A percentile compares a stretch with the other conserved stretches of the same genome.
phyloP scores from a whole-genome alignment of 257 asterid genomes.

The Plantago ovata region DNA sequence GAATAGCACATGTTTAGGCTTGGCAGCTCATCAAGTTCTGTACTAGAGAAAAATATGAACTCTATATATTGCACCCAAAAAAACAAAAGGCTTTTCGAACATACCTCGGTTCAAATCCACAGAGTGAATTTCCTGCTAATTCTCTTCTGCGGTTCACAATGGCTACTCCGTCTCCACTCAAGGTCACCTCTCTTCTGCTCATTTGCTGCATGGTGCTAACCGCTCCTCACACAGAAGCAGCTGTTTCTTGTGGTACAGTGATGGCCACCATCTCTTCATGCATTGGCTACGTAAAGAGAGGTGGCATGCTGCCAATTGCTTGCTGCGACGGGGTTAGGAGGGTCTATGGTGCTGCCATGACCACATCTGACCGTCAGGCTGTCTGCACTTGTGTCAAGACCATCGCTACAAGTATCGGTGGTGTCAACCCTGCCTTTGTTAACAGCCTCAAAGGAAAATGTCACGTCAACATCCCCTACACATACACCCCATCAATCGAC shows the following conservation, averaged over 20 bases:
- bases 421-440: constrained; percentile 3
- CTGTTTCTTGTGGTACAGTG: background rate
- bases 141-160: background rate
- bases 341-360: background rate
- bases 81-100: no score
- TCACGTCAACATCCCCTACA: constrained; percentile 4
- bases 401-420: constrained; percentile 1
- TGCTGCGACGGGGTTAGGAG: constrained; percentile 1
- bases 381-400: constrained; percentile 9
- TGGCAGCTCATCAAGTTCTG: no score
- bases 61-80: no score
- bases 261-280: constrained; percentile 7
- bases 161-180: background rate
- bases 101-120: no score
- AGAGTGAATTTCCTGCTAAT: no score
- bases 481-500: constrained; percentile 8
- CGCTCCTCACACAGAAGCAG: constrained; percentile 6
- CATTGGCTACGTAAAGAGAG: background rate
- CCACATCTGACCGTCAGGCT: constrained; percentile 2
- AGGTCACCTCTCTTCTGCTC: background rate
- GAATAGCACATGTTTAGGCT: no score
- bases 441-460: constrained; percentile 5
- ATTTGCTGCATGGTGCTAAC: background rate
- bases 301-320: constrained; percentile 4
- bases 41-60: no score